A percentile compares a stretch with the other conserved stretches of the same genome.
These are phyloP conservation scores for Scortechinia acanthostroma DNA, from an alignment of 2,329 filamentous ascomycete species.

Conservation along the genomic window DNA sequence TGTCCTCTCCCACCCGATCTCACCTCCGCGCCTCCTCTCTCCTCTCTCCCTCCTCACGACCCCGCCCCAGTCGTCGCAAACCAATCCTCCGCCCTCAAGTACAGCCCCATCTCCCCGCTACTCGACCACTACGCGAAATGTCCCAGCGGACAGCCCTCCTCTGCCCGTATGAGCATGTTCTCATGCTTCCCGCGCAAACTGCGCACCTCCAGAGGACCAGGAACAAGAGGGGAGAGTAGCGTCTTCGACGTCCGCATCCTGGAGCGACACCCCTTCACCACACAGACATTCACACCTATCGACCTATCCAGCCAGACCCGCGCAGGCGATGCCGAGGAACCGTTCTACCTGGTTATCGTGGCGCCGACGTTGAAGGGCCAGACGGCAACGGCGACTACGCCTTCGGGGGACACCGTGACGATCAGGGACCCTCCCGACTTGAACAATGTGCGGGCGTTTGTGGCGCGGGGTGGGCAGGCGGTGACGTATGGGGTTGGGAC, in stretches of 20 bases:
- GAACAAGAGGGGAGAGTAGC: too few species aligned
- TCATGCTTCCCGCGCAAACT: not conserved
- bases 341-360: not conserved
- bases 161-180: conserved; percentile 1
- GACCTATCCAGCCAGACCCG: not conserved
- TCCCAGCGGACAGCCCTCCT: not conserved
- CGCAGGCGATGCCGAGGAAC: not conserved
- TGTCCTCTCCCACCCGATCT: not conserved
- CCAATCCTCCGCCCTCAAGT: not conserved
- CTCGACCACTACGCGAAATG: not conserved
- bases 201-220: not conserved
- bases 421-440: conserved; percentile 44
- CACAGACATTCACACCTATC: not conserved
- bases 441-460: conserved; percentile 45
- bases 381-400: not conserved
- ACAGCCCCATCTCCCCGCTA: not conserved
- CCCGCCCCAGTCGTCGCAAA: not conserved
- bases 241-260: conserved; percentile 1
- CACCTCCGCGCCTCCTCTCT: not conserved
- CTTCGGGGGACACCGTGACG: not conserved
- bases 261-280: not conserved
- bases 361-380: not conserved
- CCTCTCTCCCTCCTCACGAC: not conserved
- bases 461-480: conserved; percentile 50
- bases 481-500: conserved; percentile 61